These are phyloP conservation scores for Ceratobasidium sp. DNA, from an alignment of 1,284 basidiomycete species.

Conservation along the genomic window DNA sequence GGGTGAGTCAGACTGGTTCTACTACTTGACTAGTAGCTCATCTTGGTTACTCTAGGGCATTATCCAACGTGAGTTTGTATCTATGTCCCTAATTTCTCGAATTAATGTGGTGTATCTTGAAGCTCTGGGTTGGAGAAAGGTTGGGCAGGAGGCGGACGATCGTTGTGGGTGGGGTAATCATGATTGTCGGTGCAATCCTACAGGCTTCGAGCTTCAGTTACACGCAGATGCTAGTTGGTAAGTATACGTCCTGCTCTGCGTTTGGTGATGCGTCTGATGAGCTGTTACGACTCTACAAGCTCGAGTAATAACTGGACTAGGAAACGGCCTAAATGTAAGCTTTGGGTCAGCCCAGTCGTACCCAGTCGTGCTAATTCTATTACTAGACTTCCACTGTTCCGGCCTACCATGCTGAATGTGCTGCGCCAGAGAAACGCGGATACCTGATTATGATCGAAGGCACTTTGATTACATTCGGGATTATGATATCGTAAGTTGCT, in stretches of 20 bases:
- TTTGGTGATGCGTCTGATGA: no score
- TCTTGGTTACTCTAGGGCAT: constrained; percentile 2
- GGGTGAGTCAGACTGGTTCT: constrained; percentile 14
- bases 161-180: constrained; percentile 63
- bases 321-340: constrained; percentile 73
- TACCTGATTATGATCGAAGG: constrained; percentile 76
- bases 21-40: no score
- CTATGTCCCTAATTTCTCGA: constrained; percentile 48
- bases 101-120: constrained; percentile 52
- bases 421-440: constrained; percentile 68
- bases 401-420: constrained; percentile 73
- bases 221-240: constrained; percentile 66
- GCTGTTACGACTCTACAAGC: background rate
- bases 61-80: constrained; percentile 33
- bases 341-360: no score
- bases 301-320: constrained; percentile 70
- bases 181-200: constrained; percentile 72
- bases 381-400: constrained; percentile 71
- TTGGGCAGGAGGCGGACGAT: constrained; percentile 66
- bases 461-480: constrained; percentile 73
- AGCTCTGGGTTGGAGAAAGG: constrained; percentile 64
- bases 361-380: constrained; percentile 45
- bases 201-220: constrained; percentile 66
- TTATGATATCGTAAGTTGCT: constrained; percentile 70
- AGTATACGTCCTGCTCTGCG: background rate